Percentiles rank a stretch among this genome's conserved stretches.
phyloP scores from a whole-genome alignment of 768 basidiomycete genomes.

The Suillus subalutaceus region DNA sequence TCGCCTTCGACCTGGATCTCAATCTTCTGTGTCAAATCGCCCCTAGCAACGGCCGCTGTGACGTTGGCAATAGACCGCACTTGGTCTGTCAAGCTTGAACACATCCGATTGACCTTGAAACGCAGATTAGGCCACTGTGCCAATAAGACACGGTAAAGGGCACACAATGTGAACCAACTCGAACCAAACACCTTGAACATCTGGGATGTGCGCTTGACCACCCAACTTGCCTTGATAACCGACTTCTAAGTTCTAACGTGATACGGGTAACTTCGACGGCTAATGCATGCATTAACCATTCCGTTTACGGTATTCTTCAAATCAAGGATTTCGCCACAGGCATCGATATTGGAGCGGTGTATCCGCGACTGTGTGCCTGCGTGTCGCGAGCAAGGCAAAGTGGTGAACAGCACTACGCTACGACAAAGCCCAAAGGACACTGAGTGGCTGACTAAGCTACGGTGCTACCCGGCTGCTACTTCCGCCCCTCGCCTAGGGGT shows the following conservation, averaged over 20 bases:
- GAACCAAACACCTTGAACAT: slow-evolving; percentile 92
- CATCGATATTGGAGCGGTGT: slow-evolving; percentile 50
- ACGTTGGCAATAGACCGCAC: slow-evolving; percentile 84
- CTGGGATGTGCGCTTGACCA: slow-evolving; percentile 84
- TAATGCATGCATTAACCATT: slow-evolving; percentile 60
- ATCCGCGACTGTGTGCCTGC: no score
- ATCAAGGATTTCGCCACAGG: slow-evolving; percentile 86
- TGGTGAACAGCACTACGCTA: no score
- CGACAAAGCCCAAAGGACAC: no score
- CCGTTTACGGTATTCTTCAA: slow-evolving; percentile 65
- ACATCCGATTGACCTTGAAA: slow-evolving; percentile 75
- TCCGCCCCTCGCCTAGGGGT: no score
- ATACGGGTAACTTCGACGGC: slow-evolving; percentile 85
- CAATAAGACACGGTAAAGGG: slow-evolving; percentile 8
- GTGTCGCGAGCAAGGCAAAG: no score
- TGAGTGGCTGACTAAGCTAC: no score
- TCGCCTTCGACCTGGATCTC: slow-evolving; percentile 89
- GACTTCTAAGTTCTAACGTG: slow-evolving; percentile 64
- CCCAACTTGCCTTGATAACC: slow-evolving; percentile 89
- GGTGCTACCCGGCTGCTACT: no score
- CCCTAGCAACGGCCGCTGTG: slow-evolving; percentile 87
- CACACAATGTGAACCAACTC: slow-evolving; percentile 77
- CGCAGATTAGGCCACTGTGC: slow-evolving; percentile 7
- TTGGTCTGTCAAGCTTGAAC: slow-evolving; percentile 76
- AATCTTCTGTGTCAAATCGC: slow-evolving; percentile 91